These are phyloP conservation scores for Dactylella cylindrospora DNA, from an alignment of 2,329 filamentous ascomycete genomes.

Conservation along the genomic window DNA sequence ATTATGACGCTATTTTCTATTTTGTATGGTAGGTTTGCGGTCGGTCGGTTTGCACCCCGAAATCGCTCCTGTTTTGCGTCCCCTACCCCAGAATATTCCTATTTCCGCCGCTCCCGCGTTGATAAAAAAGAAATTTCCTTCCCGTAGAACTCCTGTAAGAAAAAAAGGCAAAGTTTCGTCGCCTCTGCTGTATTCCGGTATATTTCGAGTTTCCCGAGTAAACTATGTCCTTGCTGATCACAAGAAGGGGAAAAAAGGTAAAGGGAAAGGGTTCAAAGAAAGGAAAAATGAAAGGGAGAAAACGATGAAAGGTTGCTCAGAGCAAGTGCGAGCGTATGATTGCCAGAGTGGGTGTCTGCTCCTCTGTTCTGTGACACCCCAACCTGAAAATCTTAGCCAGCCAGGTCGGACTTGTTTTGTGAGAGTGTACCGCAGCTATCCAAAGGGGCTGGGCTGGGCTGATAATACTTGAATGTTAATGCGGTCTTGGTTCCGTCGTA, in stretches of 20 bases:
- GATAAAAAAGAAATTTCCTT: neutral
- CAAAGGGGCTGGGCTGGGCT: no score
- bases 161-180: neutral
- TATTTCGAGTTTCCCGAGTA: neutral
- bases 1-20: slow-evolving; percentile 21
- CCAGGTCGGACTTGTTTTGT: no score
- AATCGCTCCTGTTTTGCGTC: slow-evolving; percentile 7
- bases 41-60: neutral
- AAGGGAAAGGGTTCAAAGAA: neutral
- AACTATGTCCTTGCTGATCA: neutral
- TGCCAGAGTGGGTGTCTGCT: no score
- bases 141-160: neutral
- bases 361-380: no score
- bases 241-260: neutral
- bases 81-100: slow-evolving; percentile 16
- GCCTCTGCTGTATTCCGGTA: neutral
- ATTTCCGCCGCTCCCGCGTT: slow-evolving; percentile 3
- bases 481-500: no score
- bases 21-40: slow-evolving; percentile 3
- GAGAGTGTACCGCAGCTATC: no score
- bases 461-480: no score
- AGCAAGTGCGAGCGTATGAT: no score
- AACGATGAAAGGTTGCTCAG: slow-evolving; percentile 24
- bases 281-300: slow-evolving; percentile 5
- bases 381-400: no score